Base-by-base conservation (phyloP, 345 rosid genomes). In the Eucalyptus marginata region DNA sequence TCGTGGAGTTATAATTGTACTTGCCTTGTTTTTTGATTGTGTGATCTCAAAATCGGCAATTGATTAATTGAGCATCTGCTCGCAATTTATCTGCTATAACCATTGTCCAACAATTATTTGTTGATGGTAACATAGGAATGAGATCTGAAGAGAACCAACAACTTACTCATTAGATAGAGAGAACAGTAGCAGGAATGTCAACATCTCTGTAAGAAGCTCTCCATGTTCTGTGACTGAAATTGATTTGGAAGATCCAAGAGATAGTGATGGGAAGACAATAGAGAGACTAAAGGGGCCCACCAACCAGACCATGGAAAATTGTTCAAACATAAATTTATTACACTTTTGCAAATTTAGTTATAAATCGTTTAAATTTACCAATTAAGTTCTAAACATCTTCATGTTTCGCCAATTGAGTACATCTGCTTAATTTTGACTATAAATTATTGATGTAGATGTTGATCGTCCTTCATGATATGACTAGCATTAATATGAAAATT, bases 221-320 rank as follows among this genome's bases (percentile, higher is more conserved):
- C 36, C 97, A 94, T 95, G 97, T 96, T 95, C 97, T 93, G 95
- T 94, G 98, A 95, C 90, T 86, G 91, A 93, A 93, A 95, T 68
- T 93, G 92, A 91, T 88, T 92, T 90, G 46, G 86, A 87, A 88
- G 88, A 87, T 22, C 16, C 13, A 1, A 7, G 49, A n/a, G 13
- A 15, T 13, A 40, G 84, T n/a, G 16, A 31, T 62, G 33, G 17
- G 71, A 62, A 62, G 68, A 62, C 68, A 62, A 12, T 13, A 6
- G 68, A 6, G 68, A 62, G 18, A n/a, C 71, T 29, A 62, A 29
- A 62, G 17, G 0, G 71, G 18, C 17, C 71, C 9, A 29, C 71
- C 71, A 29, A 29, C 9, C 18, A 29, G 13, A 62, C 33, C 14
- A 27, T 1, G 31, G n/a, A 29, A 56, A 56, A 24, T 56, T 56